These are phyloP conservation scores for Chalciporus piperatus DNA, from an alignment of 768 basidiomycete species.

Conservation along the genomic window DNA sequence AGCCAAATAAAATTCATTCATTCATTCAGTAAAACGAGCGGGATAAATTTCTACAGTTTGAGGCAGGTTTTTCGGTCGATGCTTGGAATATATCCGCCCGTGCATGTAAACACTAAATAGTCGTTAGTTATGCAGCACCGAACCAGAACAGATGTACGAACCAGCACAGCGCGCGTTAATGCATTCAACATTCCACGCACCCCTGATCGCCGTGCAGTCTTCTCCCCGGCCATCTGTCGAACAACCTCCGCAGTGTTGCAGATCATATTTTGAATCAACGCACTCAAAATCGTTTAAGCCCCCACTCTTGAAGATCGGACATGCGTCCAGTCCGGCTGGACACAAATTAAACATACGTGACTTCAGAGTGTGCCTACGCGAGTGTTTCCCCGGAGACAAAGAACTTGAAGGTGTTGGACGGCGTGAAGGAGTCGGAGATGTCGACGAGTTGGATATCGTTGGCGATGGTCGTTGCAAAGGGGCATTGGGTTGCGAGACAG, in stretches of 20 bases:
- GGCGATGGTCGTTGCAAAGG: not conserved
- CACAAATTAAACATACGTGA: constrained; percentile 43
- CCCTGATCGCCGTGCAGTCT: constrained; percentile 68
- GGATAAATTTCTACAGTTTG: constrained; percentile 5
- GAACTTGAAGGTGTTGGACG: constrained; percentile 43
- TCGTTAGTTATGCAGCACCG: not conserved
- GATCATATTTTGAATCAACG: constrained; percentile 58
- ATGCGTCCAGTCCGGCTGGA: constrained; percentile 53
- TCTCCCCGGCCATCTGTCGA: constrained; percentile 56
- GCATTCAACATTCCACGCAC: constrained; percentile 72
- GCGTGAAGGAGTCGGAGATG: constrained; percentile 16
- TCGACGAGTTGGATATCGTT: not conserved
- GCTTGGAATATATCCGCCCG: constrained; percentile 12
- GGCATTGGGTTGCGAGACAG: constrained; percentile 23
- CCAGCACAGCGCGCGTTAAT: constrained; percentile 50
- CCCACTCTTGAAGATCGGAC: constrained; percentile 46
- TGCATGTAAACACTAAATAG: constrained; percentile 11
- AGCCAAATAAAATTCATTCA: not conserved
- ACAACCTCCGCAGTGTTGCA: constrained; percentile 78
- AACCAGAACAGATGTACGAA: constrained; percentile 28
- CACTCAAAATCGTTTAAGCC: constrained; percentile 53
- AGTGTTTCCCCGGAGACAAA: constrained; percentile 15
- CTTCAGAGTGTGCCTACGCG: constrained; percentile 31
- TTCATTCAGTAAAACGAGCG: no score
- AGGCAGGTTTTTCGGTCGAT: constrained; percentile 12